Base-by-base conservation (phyloP, 805 yeast species). In the Myxozyma geophila region DNA sequence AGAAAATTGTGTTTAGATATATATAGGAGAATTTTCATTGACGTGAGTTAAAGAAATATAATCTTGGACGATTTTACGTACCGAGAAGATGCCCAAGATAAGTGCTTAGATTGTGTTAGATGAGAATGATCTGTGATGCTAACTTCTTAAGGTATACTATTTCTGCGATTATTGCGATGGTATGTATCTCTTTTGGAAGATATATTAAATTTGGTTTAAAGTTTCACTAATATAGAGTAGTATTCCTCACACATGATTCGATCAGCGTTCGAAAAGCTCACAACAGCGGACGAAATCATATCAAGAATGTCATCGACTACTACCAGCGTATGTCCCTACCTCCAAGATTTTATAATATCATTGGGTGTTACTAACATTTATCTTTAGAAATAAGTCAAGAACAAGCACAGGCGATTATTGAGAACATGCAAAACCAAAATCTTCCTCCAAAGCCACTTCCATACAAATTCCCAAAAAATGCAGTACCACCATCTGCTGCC, bases 181-280 rank as follows among this genome's bases (percentile, higher is more conserved):
- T 76, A 65, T 50, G 80, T 70, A 19, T 51, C 13, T 13, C 6
- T 12, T 52, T 39, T 17, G 37, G 15, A 10, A 36, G 33, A 3
- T 37, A 1, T 12, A 33, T 48, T 12, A 19, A 13, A 37, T 8
- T 41, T 17, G 7, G 7, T 36, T n/a, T 13, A n/a, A 21, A 33
- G 23, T 54, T 36, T 19, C 7, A 40, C 47, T n/a, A 28, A n/a
- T 37, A 9, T 21, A 13, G 28, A 28, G 17, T 62, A 76, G 82
- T 91, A 19, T 87, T 88, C 70, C 78, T 92, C 62, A 91, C 97
- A 1, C 97, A 91, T 74, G 96, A 90, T 75, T 88, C 95, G n/a
- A 79, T 85, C 70, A 88, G 95, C 77, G 97, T 91, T 59, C 77
- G 96, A 23, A 87, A 88, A 71, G 86, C 91, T 48, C 97, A 91